Conservation (phyloP, 1,284 basidiomycete genomes). For the Trichosporon faecale region DNA sequence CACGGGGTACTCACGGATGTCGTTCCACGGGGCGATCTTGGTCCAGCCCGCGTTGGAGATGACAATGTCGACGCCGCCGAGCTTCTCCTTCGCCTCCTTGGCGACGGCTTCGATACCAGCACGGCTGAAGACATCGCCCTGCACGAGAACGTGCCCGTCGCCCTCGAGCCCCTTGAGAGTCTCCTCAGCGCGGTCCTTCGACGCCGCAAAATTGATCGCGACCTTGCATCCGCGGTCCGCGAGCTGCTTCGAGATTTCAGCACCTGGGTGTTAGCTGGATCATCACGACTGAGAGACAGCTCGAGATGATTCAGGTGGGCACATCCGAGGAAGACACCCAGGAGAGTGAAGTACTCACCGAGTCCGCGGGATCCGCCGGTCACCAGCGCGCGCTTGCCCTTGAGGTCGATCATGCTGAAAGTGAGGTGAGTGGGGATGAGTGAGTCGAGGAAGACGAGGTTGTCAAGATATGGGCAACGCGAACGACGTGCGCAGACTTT, state of each 20-base stretch:
- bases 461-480: neutral
- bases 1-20: constrained; percentile 23
- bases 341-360: neutral
- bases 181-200: constrained; percentile 25
- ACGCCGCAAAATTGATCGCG: constrained; percentile 29
- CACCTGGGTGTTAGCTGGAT: constrained; percentile 15
- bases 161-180: constrained; percentile 20
- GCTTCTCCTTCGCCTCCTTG: constrained; percentile 19
- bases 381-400: constrained; percentile 30
- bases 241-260: constrained; percentile 23
- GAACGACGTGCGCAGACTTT: neutral
- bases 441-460: neutral
- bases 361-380: constrained; percentile 30
- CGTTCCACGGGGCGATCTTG: constrained; percentile 25
- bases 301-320: neutral
- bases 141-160: constrained; percentile 24
- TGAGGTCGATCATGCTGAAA: constrained; percentile 22
- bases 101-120: constrained; percentile 24
- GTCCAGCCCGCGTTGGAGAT: constrained; percentile 34
- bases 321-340: neutral
- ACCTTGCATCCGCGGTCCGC: constrained; percentile 24
- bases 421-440: neutral
- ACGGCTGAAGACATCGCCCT: constrained; percentile 29
- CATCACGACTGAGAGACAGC: neutral
- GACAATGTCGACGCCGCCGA: constrained; percentile 28